Conservation (phyloP, 208 protist species). For the Crithidia bombi region DNA sequence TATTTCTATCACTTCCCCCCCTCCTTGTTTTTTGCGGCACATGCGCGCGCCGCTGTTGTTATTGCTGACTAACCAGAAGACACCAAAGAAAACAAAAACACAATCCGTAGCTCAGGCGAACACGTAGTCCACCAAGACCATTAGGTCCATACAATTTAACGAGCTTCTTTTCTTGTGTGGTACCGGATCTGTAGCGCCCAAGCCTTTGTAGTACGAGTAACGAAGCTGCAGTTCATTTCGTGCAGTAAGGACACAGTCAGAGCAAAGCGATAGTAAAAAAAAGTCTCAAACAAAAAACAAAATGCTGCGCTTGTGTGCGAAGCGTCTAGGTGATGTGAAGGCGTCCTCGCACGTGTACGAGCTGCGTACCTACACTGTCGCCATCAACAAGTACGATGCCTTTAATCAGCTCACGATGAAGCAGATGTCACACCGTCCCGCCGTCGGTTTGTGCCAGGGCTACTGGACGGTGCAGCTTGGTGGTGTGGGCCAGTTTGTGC, state of each 20-base stretch:
- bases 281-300: not conserved
- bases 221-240: not conserved
- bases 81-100: no score
- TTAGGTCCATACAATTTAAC: no score
- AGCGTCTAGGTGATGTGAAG: slow-evolving; percentile 22
- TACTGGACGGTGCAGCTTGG: slow-evolving; percentile 83
- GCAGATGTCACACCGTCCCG: slow-evolving; percentile 52
- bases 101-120: no score
- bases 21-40: no score
- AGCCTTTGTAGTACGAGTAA: slow-evolving; percentile 1
- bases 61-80: no score
- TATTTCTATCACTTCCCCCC: no score
- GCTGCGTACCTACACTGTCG: slow-evolving; percentile 61
- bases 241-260: no score
- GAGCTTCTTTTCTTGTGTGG: no score
- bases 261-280: slow-evolving; percentile 1
- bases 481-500: slow-evolving; percentile 70
- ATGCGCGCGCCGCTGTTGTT: no score
- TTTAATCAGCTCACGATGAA: slow-evolving; percentile 65
- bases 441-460: slow-evolving; percentile 52
- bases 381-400: slow-evolving; percentile 60
- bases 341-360: slow-evolving; percentile 58
- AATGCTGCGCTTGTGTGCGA: slow-evolving; percentile 49
- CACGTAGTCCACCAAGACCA: no score
- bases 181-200: no score